These are phyloP conservation scores for Alternaria sp. DNA, from an alignment of 2,329 filamentous ascomycete genomes.

Conservation along the genomic window DNA sequence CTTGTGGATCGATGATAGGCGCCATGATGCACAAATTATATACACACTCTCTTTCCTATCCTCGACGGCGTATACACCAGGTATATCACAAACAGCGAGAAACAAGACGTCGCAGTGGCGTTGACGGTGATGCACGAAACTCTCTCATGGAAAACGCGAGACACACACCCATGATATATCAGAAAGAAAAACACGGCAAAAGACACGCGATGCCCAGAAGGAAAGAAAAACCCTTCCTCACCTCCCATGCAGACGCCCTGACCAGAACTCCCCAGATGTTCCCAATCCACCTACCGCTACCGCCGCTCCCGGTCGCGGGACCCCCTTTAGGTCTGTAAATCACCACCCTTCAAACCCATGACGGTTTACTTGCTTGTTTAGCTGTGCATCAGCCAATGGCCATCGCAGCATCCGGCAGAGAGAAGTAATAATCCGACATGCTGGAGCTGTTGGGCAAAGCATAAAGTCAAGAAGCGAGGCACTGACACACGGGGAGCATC, in stretches of 20 bases:
- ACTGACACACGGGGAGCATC: neutral
- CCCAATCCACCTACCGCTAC: conserved; percentile 5
- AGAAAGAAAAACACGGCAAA: neutral
- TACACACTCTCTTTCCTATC: neutral
- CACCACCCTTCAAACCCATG: conserved; percentile 2
- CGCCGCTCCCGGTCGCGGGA: conserved; percentile 2
- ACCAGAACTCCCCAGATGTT: conserved; percentile 4
- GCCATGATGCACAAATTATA: conserved; percentile 5
- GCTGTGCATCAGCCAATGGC: neutral
- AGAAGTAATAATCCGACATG: neutral
- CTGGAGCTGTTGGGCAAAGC: conserved; percentile 4
- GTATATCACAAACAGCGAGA: neutral
- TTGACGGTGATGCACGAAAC: neutral
- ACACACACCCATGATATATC: neutral
- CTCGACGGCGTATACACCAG: neutral
- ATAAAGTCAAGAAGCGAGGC: neutral
- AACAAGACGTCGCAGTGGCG: neutral
- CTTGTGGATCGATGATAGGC: conserved; percentile 10
- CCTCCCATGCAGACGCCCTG: neutral
- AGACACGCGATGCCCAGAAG: neutral
- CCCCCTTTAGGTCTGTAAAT: neutral
- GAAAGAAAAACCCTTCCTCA: neutral
- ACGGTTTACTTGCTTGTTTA: neutral
- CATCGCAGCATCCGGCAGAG: neutral
- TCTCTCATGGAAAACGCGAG: neutral